phyloP scores from a whole-genome alignment of 2,329 filamentous ascomycete genomes.

The Claviceps maximensis region DNA sequence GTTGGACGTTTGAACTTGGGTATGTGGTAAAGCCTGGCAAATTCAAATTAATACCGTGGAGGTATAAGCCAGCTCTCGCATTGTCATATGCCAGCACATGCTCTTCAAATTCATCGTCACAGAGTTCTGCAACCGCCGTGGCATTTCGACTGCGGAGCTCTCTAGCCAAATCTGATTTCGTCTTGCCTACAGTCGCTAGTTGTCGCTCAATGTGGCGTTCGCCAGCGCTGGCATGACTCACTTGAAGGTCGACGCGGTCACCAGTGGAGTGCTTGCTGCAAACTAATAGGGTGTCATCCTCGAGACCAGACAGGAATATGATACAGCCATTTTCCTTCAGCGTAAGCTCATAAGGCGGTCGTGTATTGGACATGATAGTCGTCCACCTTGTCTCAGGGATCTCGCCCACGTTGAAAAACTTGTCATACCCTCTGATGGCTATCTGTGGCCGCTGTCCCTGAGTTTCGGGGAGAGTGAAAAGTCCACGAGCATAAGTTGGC shows the following conservation, averaged over 20 bases:
- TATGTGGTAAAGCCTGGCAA: conserved; percentile 86
- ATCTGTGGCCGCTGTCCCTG: conserved; percentile 59
- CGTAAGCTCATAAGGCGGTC: conserved; percentile 85
- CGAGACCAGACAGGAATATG: conserved; percentile 86
- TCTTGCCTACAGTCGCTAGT: conserved; percentile 63
- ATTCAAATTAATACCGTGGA: conserved; percentile 94
- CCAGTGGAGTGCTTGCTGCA: conserved; percentile 98
- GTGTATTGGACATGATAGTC: conserved; percentile 61
- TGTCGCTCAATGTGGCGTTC: conserved; percentile 74
- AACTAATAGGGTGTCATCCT: conserved; percentile 82
- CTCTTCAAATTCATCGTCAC: conserved; percentile 92
- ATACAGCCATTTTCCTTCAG: conserved; percentile 99
- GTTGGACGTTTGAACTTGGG: conserved; percentile 67
- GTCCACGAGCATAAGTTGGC: conserved; percentile 82
- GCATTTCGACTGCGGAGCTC: conserved; percentile 68
- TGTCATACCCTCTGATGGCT: conserved; percentile 84
- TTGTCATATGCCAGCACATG: conserved; percentile 83
- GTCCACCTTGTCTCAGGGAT: conserved; percentile 70
- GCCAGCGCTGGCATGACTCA: conserved; percentile 76
- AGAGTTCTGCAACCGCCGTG: conserved; percentile 93
- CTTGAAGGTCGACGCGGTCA: conserved; percentile 50
- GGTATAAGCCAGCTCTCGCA: conserved; percentile 76
- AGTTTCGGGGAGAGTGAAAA: conserved; percentile 70
- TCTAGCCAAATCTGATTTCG: conserved; percentile 61
- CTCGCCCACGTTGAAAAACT: conserved; percentile 93